A percentile compares a stretch with the other conserved stretches of the same genome.
phyloP scores from a whole-genome alignment of 257 asterid species.

The Paulownia fortunei region DNA sequence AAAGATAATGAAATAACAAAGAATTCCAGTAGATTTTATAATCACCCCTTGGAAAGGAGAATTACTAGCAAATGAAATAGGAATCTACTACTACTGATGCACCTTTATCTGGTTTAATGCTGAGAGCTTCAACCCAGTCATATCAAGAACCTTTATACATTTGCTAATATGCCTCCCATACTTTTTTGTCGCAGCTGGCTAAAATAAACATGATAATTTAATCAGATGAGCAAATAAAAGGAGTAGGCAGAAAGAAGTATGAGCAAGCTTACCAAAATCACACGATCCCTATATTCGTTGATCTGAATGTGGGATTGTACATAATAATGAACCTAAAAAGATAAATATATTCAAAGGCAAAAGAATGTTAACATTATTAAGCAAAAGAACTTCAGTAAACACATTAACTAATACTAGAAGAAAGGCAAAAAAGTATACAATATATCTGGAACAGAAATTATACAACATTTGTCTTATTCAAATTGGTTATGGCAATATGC shows the following conservation, averaged over 20 bases:
- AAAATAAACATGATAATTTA: slow-evolving; percentile 23
- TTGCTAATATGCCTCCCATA: slow-evolving; percentile 55
- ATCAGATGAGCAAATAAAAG: slow-evolving; percentile 15
- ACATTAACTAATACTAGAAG: neutral
- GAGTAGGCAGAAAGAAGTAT: neutral
- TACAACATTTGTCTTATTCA: neutral
- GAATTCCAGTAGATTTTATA: neutral
- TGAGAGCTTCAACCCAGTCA: slow-evolving; percentile 80
- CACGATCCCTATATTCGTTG: slow-evolving; percentile 82
- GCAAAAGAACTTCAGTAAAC: neutral
- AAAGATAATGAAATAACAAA: neutral
- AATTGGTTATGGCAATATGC: neutral
- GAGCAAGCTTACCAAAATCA: slow-evolving; percentile 62
- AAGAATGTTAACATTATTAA: neutral
- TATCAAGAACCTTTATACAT: slow-evolving; percentile 70
- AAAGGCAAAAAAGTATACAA: neutral
- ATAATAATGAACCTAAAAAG: slow-evolving; percentile 71
- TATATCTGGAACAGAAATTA: neutral
- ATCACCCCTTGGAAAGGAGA: neutral
- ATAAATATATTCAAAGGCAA: slow-evolving; percentile 18
- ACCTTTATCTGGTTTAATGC: slow-evolving; percentile 74
- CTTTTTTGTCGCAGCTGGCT: slow-evolving; percentile 70
- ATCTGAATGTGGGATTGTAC: slow-evolving; percentile 85
- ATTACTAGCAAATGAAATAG: neutral
- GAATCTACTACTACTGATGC: slow-evolving; percentile 26